A percentile compares a stretch with the other conserved stretches of the same genome.
These are phyloP conservation scores for Epichloe bromicola DNA, from an alignment of 2,329 filamentous ascomycete genomes.

Conservation along the genomic window DNA sequence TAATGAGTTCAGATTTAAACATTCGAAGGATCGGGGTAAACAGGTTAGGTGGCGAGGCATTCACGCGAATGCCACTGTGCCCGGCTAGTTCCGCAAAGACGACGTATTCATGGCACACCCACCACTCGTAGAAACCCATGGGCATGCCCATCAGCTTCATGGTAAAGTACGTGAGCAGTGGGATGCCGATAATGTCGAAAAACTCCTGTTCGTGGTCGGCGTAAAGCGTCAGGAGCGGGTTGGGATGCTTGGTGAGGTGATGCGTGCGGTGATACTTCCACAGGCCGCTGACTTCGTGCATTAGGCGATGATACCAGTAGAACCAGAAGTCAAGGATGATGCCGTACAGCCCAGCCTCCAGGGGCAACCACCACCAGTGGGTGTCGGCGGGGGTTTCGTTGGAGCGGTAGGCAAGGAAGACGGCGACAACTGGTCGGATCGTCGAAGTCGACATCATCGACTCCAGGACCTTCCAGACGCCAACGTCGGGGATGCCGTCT, in stretches of 20 bases:
- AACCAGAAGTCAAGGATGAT: slow-evolving; percentile 6
- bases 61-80: slow-evolving; percentile 2
- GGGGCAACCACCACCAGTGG: neutral
- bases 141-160: slow-evolving; percentile 5
- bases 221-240: slow-evolving; percentile 4
- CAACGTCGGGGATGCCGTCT: slow-evolving; percentile 4
- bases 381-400: neutral
- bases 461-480: slow-evolving; percentile 1
- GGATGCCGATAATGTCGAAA: slow-evolving; percentile 5
- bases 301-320: slow-evolving; percentile 7
- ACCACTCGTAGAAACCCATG: slow-evolving; percentile 7
- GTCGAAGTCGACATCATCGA: slow-evolving; percentile 1
- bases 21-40: slow-evolving; percentile 1
- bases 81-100: slow-evolving; percentile 6
- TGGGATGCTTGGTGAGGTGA: slow-evolving; percentile 6
- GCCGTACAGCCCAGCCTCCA: slow-evolving; percentile 1
- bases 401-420: slow-evolving; percentile 1
- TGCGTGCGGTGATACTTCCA: slow-evolving; percentile 7
- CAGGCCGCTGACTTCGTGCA: slow-evolving; percentile 3
- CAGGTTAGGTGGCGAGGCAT: slow-evolving; percentile 2
- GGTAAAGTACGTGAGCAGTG: slow-evolving; percentile 4
- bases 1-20: neutral
- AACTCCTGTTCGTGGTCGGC: slow-evolving; percentile 5
- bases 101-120: slow-evolving; percentile 6
- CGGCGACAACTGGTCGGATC: slow-evolving; percentile 3